Percentiles rank a stretch among this genome's conserved stretches.
These are phyloP conservation scores for Hypoxylon lienhwacheense DNA, from an alignment of 495 filamentous ascomycete genomes.

Conservation along the genomic window DNA sequence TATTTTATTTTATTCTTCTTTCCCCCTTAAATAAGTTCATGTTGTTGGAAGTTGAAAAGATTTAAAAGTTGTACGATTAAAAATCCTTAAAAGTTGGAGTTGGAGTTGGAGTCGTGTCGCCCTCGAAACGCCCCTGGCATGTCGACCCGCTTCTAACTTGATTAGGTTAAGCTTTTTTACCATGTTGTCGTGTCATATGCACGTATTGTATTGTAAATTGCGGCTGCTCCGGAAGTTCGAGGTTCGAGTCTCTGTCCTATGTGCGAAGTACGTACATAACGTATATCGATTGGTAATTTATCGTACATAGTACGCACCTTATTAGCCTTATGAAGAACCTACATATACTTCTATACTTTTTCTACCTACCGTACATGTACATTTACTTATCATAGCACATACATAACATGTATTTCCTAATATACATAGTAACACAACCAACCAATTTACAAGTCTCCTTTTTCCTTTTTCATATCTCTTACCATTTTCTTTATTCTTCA, in stretches of 20 bases:
- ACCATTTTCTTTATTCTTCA: background rate
- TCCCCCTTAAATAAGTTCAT: background rate
- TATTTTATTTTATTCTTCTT: background rate
- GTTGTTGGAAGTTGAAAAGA: background rate
- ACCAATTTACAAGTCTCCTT: background rate
- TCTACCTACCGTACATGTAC: too few species aligned
- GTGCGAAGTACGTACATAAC: too few species aligned
- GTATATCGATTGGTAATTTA: constrained; percentile 23
- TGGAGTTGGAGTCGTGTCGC: constrained; percentile 11
- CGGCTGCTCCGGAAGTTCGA: constrained; percentile 32
- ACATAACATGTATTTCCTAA: background rate
- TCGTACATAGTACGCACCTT: background rate
- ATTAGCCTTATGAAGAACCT: too few species aligned
- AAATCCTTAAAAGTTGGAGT: too few species aligned
- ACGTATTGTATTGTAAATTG: constrained; percentile 34
- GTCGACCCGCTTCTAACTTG: constrained; percentile 17
- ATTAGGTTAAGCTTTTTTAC: constrained; percentile 24
- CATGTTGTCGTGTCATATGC: constrained; percentile 27
- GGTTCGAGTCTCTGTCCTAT: too few species aligned
- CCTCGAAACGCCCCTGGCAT: constrained; percentile 14
- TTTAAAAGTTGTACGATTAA: background rate
- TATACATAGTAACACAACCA: background rate
- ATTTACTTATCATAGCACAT: background rate
- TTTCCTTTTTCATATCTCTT: background rate
- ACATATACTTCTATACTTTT: too few species aligned